Percentiles rank a stretch among this genome's conserved stretches.
Evolutionary conservation across 176 grass and related monocot species (phyloP).

Genomic region (Neostapfia colusana): DNA sequence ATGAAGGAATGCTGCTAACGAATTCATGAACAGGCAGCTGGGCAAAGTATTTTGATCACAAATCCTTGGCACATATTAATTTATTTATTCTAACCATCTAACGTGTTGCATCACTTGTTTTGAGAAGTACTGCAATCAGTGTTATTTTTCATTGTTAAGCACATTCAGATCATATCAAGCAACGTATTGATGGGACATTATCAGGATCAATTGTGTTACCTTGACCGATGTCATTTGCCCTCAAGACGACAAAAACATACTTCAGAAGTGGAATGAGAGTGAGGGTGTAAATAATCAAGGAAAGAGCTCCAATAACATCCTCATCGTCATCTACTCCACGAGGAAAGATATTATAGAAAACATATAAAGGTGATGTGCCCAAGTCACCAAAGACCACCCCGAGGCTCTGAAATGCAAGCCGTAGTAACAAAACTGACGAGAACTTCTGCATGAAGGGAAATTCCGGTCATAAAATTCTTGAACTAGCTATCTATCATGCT

Average conservation of each 20-base stretch:
- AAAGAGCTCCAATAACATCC: constrained; percentile 96
- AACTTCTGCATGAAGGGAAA: constrained; percentile 68
- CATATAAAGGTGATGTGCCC: constrained; percentile 91
- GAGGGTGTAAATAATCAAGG: constrained; percentile 97
- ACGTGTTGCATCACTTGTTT: neutral
- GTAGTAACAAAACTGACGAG: constrained; percentile 58
- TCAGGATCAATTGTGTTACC: constrained; percentile 46
- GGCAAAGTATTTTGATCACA: neutral
- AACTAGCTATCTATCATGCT: neutral
- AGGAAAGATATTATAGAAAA: constrained; percentile 93
- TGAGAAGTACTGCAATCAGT: neutral
- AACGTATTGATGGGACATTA: neutral
- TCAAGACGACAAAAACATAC: constrained; percentile 89
- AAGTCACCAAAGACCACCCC: constrained; percentile 98
- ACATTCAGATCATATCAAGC: constrained; percentile 29
- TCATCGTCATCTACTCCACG: constrained; percentile 65
- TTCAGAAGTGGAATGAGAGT: constrained; percentile 90
- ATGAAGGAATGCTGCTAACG: neutral
- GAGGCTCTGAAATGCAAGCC: constrained; percentile 95
- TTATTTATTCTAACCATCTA: neutral
- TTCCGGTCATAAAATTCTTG: constrained; percentile 12
- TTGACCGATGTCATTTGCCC: constrained; percentile 96
- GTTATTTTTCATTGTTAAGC: neutral
- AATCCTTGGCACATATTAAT: neutral
- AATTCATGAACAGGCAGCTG: constrained; percentile 9